Percentiles rank a stretch among this genome's conserved stretches.
phyloP scores from a whole-genome alignment of 73 alveolate genomes.

The Paramecium sonneborni region DNA sequence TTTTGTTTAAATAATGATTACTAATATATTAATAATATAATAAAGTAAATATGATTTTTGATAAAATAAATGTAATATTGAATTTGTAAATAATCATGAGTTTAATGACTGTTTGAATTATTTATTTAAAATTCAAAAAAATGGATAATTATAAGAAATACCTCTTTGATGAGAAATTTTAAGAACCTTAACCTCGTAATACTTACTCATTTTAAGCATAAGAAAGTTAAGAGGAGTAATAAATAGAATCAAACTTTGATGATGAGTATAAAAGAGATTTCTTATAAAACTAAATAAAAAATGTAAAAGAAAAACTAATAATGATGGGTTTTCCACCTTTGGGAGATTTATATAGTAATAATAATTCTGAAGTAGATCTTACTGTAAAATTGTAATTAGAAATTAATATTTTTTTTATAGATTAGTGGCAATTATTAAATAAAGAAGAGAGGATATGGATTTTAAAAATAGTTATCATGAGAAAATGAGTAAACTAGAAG shows the following conservation, averaged over 20 bases:
- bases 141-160: slow-evolving; percentile 27
- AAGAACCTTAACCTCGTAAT: neutral
- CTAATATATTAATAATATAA: too few relatives aligned
- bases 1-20: too few relatives aligned
- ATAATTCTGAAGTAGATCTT: neutral
- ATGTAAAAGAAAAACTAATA: neutral
- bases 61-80: too few relatives aligned
- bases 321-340: slow-evolving; percentile 47
- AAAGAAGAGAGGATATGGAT: neutral
- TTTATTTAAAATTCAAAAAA: neutral
- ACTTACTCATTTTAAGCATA: neutral
- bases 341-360: slow-evolving; percentile 42
- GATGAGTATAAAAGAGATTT: slow-evolving; percentile 12
- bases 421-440: neutral
- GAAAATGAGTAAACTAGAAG: neutral
- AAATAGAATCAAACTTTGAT: neutral
- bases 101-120: neutral
- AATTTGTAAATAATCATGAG: too few relatives aligned
- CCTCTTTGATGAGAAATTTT: slow-evolving; percentile 38
- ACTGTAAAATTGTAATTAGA: neutral
- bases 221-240: neutral
- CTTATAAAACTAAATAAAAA: neutral
- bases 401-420: neutral
- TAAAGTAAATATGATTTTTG: too few relatives aligned
- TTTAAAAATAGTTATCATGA: neutral